These are phyloP conservation scores for Acanthamoeba healyi DNA, from an alignment of 208 protist species.

Conservation along the genomic window DNA sequence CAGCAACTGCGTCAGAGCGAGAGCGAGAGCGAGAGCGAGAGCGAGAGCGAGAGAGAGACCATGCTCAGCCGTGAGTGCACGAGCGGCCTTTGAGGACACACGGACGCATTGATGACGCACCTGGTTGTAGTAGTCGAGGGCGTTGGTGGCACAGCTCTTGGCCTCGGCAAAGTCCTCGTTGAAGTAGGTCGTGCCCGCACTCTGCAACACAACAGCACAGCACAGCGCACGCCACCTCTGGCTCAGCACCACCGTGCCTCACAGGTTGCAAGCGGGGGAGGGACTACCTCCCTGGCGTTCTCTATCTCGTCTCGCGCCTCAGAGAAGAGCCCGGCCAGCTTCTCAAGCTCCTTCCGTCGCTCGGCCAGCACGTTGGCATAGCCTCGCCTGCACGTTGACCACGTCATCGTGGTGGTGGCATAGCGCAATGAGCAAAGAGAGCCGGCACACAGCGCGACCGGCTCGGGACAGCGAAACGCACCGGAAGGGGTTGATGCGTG, in stretches of 20 bases:
- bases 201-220: background rate
- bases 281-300: background rate
- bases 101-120: background rate
- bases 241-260: background rate
- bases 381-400: background rate
- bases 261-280: background rate
- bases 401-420: too few relatives aligned
- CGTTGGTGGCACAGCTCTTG: background rate
- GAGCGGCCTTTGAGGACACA: background rate
- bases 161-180: slow-evolving; percentile 18
- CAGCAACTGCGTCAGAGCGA: background rate
- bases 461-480: too few relatives aligned
- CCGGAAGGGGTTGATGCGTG: too few relatives aligned
- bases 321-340: background rate
- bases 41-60: background rate
- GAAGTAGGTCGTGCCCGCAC: slow-evolving; percentile 15
- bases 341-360: slow-evolving; percentile 34
- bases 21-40: background rate
- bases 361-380: slow-evolving; percentile 19
- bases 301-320: slow-evolving; percentile 25
- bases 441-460: background rate
- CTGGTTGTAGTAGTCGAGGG: slow-evolving; percentile 27
- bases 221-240: background rate
- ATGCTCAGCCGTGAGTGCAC: background rate
- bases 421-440: background rate